These are phyloP conservation scores for Hyphodiscus hymeniophilus DNA, from an alignment of 495 filamentous ascomycete genomes.

Conservation along the genomic window DNA sequence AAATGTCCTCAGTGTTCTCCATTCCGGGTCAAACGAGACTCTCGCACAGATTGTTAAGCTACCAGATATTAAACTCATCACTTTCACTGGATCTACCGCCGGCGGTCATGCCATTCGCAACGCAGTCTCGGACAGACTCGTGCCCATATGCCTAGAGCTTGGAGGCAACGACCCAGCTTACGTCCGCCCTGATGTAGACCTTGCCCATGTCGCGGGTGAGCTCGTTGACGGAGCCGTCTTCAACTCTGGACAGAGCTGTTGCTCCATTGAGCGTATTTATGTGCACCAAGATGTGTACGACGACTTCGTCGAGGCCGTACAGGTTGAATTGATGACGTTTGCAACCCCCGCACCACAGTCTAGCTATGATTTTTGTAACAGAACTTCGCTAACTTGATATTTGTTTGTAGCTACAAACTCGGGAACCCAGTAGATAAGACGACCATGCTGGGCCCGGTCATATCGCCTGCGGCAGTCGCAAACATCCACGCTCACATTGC, in stretches of 20 bases:
- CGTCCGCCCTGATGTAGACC: conserved; percentile 74
- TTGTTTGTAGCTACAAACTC: conserved; percentile 82
- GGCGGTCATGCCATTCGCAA: conserved; percentile 76
- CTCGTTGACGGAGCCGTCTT: conserved; percentile 92
- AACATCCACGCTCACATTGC: conserved; percentile 71
- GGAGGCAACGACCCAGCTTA: conserved; percentile 94
- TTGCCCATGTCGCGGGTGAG: conserved; percentile 83
- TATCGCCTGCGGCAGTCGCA: conserved; percentile 66
- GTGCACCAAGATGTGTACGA: conserved; percentile 80
- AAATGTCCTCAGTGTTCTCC: conserved; percentile 81
- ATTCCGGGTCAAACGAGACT: conserved; percentile 63
- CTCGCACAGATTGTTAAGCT: conserved; percentile 68
- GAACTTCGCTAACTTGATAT: no score
- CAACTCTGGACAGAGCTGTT: conserved; percentile 97
- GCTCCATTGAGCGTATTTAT: conserved; percentile 85
- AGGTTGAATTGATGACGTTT: conserved; percentile 70
- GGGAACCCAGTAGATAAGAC: conserved; percentile 72
- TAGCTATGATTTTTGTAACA: no score
- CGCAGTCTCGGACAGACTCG: conserved; percentile 68
- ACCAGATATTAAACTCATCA: conserved; percentile 65
- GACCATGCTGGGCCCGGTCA: conserved; percentile 83
- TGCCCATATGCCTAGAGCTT: conserved; percentile 79
- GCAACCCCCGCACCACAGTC: no score
- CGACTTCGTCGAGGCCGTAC: conserved; percentile 64
- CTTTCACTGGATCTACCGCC: conserved; percentile 89